These are phyloP conservation scores for Chondrus crispus DNA, from an alignment of 23 red algal species.

Conservation along the genomic window DNA sequence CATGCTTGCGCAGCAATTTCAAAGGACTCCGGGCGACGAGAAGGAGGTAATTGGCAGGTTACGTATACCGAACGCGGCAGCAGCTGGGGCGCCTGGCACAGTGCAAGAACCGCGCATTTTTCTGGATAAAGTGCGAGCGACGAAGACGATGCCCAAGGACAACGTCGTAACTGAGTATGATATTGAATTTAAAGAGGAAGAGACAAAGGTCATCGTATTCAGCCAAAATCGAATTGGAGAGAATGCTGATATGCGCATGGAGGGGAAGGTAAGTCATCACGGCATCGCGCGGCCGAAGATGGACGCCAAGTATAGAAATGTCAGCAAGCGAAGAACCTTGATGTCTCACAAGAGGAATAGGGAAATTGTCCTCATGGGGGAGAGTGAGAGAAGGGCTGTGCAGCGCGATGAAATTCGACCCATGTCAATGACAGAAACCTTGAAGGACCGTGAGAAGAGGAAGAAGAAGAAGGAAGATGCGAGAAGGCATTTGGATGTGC, in stretches of 20 bases:
- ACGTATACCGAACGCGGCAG: neutral
- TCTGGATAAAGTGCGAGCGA: neutral
- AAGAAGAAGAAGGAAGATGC: slow-evolving; percentile 44
- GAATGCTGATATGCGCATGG: slow-evolving; percentile 44
- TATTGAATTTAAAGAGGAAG: slow-evolving; percentile 5
- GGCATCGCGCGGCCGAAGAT: slow-evolving; percentile 29
- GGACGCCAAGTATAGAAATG: slow-evolving; percentile 2
- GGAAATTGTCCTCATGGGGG: slow-evolving; percentile 30
- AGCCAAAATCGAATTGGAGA: slow-evolving; percentile 6
- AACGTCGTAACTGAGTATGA: slow-evolving; percentile 5
- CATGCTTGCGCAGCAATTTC: slow-evolving; percentile 38
- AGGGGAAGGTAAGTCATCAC: slow-evolving; percentile 27
- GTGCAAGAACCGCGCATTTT: neutral
- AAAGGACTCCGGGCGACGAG: neutral
- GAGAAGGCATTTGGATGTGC: slow-evolving; percentile 48
- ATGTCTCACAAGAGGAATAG: neutral
- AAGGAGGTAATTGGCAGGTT: slow-evolving; percentile 45
- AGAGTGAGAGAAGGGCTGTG: slow-evolving; percentile 16
- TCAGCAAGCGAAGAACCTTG: slow-evolving; percentile 14
- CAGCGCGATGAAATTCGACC: slow-evolving; percentile 23
- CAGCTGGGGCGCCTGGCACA: neutral
- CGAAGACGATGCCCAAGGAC: neutral
- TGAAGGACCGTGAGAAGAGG: slow-evolving; percentile 29
- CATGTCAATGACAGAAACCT: slow-evolving; percentile 40
- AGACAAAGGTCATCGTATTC: slow-evolving; percentile 49